Evolutionary conservation across 805 yeast species (phyloP).

Genomic region (Wickerhamiella hasegawae): DNA sequence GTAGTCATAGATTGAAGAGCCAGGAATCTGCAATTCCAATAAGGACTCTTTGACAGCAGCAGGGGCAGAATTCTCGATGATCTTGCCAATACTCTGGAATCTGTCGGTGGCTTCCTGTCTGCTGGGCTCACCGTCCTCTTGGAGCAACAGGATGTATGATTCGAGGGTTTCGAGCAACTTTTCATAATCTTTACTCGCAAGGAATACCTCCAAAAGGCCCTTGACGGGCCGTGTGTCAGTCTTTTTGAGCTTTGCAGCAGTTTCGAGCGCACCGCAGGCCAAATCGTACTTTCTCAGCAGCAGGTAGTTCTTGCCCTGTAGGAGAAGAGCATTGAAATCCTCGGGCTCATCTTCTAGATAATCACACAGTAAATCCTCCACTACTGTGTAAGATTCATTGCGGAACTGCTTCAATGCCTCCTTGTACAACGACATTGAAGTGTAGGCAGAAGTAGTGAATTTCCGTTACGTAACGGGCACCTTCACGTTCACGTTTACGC

Average conservation of each 20-base stretch:
- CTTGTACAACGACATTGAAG: too few species aligned
- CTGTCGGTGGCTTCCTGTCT: slow-evolving; percentile 12
- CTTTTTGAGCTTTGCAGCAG: background rate
- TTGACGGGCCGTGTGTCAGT: too few species aligned
- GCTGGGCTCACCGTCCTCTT: slow-evolving; percentile 8
- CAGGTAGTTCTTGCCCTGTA: too few species aligned
- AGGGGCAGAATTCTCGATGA: slow-evolving; percentile 9
- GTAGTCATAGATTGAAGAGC: slow-evolving; percentile 14
- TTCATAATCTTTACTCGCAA: slow-evolving; percentile 9
- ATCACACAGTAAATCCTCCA: too few species aligned
- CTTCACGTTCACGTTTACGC: too few species aligned
- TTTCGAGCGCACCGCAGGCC: too few species aligned
- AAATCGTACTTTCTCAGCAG: too few species aligned
- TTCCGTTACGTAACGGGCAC: too few species aligned
- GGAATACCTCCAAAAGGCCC: slow-evolving; percentile 5
- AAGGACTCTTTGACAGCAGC: slow-evolving; percentile 7
- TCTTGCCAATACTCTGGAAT: slow-evolving; percentile 10
- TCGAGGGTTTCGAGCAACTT: slow-evolving; percentile 12
- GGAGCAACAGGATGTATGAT: slow-evolving; percentile 9
- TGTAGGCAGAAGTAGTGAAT: too few species aligned
- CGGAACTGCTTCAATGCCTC: background rate
- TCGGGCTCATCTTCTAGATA: background rate
- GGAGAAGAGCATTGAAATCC: background rate
- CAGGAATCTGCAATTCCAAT: slow-evolving; percentile 18
- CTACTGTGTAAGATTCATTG: background rate